A percentile compares a stretch with the other conserved stretches of the same genome.
phyloP scores from a whole-genome alignment of 2,329 filamentous ascomycete genomes.

The Colletotrichum euphorbiae region DNA sequence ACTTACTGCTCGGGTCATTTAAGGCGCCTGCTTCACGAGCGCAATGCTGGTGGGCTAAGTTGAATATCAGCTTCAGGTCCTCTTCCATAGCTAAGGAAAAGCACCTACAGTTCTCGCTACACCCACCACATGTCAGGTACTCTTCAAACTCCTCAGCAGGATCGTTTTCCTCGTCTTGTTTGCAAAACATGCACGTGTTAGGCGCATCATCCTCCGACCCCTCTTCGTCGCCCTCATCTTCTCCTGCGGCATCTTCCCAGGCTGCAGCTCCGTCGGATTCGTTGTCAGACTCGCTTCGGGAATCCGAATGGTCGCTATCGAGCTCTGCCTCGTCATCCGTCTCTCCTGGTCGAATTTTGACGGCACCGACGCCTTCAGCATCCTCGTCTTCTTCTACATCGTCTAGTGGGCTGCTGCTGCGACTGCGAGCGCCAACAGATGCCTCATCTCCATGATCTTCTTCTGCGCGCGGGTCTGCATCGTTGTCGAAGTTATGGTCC shows the following conservation, averaged over 20 bases:
- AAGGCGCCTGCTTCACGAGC: conserved; percentile 76
- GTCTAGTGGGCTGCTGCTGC: conserved; percentile 33
- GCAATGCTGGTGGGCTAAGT: conserved; percentile 89
- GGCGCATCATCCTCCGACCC: conserved; percentile 63
- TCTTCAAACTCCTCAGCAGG: conserved; percentile 84
- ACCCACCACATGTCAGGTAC: conserved; percentile 80
- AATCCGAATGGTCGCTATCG: conserved; percentile 58
- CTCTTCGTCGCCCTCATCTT: conserved; percentile 68
- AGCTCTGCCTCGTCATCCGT: conserved; percentile 57
- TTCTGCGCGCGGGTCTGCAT: conserved; percentile 50
- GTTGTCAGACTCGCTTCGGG: conserved; percentile 62
- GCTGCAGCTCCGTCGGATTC: conserved; percentile 69
- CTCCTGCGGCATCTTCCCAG: conserved; percentile 68
- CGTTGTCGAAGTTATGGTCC: conserved; percentile 50
- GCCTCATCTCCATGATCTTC: conserved; percentile 46
- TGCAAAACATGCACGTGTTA: conserved; percentile 77
- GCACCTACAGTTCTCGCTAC: conserved; percentile 83
- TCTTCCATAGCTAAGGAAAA: neutral
- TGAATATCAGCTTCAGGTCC: conserved; percentile 52
- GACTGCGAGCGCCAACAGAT: conserved; percentile 18
- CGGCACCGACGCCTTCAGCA: conserved; percentile 67
- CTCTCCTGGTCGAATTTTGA: conserved; percentile 67
- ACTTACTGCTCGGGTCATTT: conserved; percentile 61
- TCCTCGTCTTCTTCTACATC: conserved; percentile 52
- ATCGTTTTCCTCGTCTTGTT: conserved; percentile 84